Evolutionary conservation across 2,329 filamentous ascomycete species (phyloP).

Genomic region (Colletotrichum sp.): DNA sequence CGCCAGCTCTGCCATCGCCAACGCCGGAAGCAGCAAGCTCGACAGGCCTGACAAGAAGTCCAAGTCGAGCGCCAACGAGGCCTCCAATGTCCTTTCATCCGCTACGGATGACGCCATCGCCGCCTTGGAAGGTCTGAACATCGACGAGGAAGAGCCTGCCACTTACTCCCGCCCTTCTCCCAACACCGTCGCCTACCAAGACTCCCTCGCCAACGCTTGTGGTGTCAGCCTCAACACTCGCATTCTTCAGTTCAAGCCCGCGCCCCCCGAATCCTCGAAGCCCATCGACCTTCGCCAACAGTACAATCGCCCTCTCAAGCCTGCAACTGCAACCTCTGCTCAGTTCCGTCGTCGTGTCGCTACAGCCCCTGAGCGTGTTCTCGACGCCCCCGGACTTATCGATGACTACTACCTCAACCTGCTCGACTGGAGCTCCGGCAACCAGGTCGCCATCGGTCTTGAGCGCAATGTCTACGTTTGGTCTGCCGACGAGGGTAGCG

Average conservation of each 20-base stretch:
- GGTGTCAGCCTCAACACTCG: slow-evolving; percentile 93
- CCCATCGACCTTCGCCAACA: slow-evolving; percentile 96
- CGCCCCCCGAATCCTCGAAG: slow-evolving; percentile 96
- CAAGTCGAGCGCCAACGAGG: slow-evolving; percentile 73
- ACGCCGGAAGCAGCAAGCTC: slow-evolving; percentile 82
- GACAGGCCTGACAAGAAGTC: slow-evolving; percentile 73
- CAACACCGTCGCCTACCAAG: slow-evolving; percentile 89
- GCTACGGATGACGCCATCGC: slow-evolving; percentile 81
- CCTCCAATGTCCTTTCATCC: slow-evolving; percentile 77
- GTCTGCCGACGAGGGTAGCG: slow-evolving; percentile 92
- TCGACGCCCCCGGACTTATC: slow-evolving; percentile 93
- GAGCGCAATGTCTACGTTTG: slow-evolving; percentile 98
- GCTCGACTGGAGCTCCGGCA: slow-evolving; percentile 96
- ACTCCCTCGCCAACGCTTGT: slow-evolving; percentile 87
- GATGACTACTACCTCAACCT: slow-evolving; percentile 99
- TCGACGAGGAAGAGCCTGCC: slow-evolving; percentile 72
- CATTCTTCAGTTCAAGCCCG: slow-evolving; percentile 98
- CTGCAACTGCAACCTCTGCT: slow-evolving; percentile 73
- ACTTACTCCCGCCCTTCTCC: slow-evolving; percentile 81
- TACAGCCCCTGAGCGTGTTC: slow-evolving; percentile 92
- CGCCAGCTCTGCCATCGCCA: slow-evolving; percentile 87
- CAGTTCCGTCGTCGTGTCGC: slow-evolving; percentile 92
- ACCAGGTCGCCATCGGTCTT: slow-evolving; percentile 97
- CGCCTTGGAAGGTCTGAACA: slow-evolving; percentile 79
- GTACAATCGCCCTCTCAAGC: slow-evolving; percentile 95